Conservation (phyloP, 1,284 basidiomycete genomes). For the Cutaneotrichosporon cavernicola region DNA sequence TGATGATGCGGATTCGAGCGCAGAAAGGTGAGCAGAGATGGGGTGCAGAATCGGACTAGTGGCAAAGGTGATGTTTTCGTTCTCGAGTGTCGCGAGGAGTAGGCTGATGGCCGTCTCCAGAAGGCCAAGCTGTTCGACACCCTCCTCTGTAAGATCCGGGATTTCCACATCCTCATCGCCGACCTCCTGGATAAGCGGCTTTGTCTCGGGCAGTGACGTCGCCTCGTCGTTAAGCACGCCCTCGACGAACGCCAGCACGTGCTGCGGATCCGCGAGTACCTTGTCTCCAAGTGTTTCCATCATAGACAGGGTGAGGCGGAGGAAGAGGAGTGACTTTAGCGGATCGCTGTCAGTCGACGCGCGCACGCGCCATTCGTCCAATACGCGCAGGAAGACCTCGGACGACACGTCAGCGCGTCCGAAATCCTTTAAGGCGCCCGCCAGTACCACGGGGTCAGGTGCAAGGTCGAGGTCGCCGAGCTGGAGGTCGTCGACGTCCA, state of each 20-base stretch:
- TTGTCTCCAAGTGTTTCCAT: constrained; percentile 67
- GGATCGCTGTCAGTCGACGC: constrained; percentile 52
- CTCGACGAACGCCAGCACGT: constrained; percentile 74
- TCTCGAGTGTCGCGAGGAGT: constrained; percentile 76
- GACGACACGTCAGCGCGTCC: constrained; percentile 68
- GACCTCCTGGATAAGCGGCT: constrained; percentile 12
- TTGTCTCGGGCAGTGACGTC: constrained; percentile 8
- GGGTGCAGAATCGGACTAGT: constrained; percentile 66
- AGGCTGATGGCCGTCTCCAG: constrained; percentile 72
- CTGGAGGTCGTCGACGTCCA: constrained; percentile 58
- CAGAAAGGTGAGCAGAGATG: constrained; percentile 67
- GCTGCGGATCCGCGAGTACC: constrained; percentile 66
- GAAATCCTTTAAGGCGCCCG: constrained; percentile 63
- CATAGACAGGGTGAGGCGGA: constrained; percentile 76
- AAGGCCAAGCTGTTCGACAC: constrained; percentile 55
- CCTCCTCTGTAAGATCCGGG: constrained; percentile 36
- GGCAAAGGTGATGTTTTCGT: constrained; percentile 64
- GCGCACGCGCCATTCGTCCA: constrained; percentile 65
- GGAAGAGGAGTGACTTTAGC: constrained; percentile 59
- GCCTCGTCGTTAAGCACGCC: constrained; percentile 58
- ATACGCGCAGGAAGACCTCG: constrained; percentile 67
- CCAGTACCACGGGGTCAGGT: constrained; percentile 69
- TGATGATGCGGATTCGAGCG: constrained; percentile 56
- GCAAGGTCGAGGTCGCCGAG: constrained; percentile 65
- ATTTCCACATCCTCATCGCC: constrained; percentile 25